Conservation (phyloP, 441 rosid genomes). For the Brassica balearica region DNA sequence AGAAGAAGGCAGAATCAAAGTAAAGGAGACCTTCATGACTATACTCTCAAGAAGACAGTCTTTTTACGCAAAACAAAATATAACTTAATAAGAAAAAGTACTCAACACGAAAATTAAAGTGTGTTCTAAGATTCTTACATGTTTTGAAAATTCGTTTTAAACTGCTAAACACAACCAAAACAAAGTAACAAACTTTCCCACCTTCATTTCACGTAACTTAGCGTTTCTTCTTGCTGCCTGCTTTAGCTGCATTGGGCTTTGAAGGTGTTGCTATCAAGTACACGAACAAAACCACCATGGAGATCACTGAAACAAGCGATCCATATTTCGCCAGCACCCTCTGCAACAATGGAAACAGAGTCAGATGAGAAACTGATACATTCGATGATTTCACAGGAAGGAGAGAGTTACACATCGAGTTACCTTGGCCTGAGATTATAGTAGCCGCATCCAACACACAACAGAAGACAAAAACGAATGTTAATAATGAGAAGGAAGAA, state of each 20-base stretch:
- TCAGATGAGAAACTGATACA: too few species aligned
- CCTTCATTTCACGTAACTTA: slow-evolving; percentile 41
- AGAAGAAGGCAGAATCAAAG: neutral
- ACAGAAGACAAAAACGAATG: neutral
- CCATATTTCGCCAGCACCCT: slow-evolving; percentile 74
- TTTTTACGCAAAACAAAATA: slow-evolving; percentile 31
- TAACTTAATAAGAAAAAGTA: neutral
- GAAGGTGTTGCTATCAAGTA: slow-evolving; percentile 65
- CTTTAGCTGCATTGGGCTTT: slow-evolving; percentile 54
- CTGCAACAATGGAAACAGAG: too few species aligned
- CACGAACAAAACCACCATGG: slow-evolving; percentile 69
- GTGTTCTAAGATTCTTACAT: slow-evolving; percentile 37
- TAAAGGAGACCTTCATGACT: slow-evolving; percentile 8
- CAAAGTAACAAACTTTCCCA: slow-evolving; percentile 21
- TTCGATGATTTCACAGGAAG: neutral
- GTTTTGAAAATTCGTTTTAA: slow-evolving; percentile 26
- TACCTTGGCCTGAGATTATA: slow-evolving; percentile 8
- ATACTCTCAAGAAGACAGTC: neutral
- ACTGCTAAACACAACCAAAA: slow-evolving; percentile 23
- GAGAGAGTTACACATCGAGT: neutral
- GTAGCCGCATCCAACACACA: neutral
- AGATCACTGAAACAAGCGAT: slow-evolving; percentile 75
- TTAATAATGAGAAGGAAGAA: neutral
- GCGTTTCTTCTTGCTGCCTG: slow-evolving; percentile 83
- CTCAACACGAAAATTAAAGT: slow-evolving; percentile 26